These are phyloP conservation scores for Lecanosticta acicola DNA, from an alignment of 2,329 filamentous ascomycete genomes.

Conservation along the genomic window DNA sequence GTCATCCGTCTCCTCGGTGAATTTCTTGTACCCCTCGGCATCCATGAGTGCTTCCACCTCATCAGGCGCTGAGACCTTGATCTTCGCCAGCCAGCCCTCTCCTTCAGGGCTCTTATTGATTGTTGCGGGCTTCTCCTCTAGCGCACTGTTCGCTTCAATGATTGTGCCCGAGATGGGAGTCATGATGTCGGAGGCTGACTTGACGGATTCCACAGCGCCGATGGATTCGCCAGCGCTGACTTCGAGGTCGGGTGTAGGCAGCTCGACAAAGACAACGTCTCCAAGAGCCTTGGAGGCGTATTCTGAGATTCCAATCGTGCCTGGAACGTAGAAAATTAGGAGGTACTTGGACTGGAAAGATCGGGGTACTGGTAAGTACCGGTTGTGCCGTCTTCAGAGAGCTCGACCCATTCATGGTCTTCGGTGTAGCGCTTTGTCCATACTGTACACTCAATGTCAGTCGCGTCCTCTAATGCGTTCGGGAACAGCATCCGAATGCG, in stretches of 20 bases:
- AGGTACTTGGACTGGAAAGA: constrained; percentile 7
- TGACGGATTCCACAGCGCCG: constrained; percentile 95
- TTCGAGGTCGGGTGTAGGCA: constrained; percentile 66
- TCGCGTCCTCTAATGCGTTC: neutral
- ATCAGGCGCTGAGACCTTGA: constrained; percentile 64
- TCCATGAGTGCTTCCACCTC: constrained; percentile 75
- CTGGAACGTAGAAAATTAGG: constrained; percentile 34
- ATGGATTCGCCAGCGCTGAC: constrained; percentile 74
- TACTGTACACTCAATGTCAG: too few species aligned
- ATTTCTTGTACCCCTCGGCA: constrained; percentile 68
- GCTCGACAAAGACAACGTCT: constrained; percentile 95
- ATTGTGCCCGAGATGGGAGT: constrained; percentile 76
- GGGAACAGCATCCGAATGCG: neutral
- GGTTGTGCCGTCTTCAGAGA: constrained; percentile 73
- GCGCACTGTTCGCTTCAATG: constrained; percentile 62
- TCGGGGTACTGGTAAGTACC: constrained; percentile 47
- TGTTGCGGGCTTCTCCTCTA: constrained; percentile 78
- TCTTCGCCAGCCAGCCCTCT: constrained; percentile 89
- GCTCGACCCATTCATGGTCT: constrained; percentile 97
- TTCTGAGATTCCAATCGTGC: constrained; percentile 73
- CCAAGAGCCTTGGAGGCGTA: constrained; percentile 91
- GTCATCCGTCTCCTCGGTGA: constrained; percentile 50
- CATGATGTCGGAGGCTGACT: constrained; percentile 96
- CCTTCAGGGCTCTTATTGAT: constrained; percentile 89
- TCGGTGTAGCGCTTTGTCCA: constrained; percentile 82